These are phyloP conservation scores for Colletotrichum shisoi DNA, from an alignment of 2,329 filamentous ascomycete genomes.

Conservation along the genomic window DNA sequence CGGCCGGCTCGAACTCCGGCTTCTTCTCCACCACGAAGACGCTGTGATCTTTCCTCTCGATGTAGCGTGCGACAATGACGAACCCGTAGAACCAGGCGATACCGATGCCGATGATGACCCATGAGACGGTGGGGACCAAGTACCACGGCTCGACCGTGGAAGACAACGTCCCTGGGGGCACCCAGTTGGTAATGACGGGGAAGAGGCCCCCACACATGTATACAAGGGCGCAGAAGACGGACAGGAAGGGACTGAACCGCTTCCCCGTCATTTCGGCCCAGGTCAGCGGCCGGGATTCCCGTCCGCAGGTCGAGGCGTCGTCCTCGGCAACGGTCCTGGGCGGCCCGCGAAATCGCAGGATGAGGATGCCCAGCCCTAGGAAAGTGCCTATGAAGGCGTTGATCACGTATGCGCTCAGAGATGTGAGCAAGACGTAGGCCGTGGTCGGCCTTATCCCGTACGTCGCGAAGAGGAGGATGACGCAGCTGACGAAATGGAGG, in stretches of 20 bases:
- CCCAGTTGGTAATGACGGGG: constrained; percentile 48
- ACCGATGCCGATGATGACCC: constrained; percentile 45
- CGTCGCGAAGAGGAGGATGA: constrained; percentile 49
- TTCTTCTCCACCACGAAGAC: constrained; percentile 49
- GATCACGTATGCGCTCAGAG: constrained; percentile 48
- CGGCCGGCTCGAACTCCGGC: constrained; percentile 47
- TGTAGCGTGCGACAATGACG: constrained; percentile 44
- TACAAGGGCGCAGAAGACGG: constrained; percentile 45
- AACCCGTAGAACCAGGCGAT: constrained; percentile 49
- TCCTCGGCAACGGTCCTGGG: constrained; percentile 41
- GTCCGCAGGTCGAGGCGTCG: constrained; percentile 18
- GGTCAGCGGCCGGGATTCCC: constrained; percentile 38
- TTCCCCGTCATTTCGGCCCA: constrained; percentile 48
- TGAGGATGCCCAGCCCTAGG: constrained; percentile 49
- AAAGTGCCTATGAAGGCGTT: constrained; percentile 49
- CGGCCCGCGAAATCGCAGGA: constrained; percentile 48
- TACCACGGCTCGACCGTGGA: constrained; percentile 43
- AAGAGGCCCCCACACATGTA: constrained; percentile 48
- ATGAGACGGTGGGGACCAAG: constrained; percentile 47
- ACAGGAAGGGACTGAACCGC: constrained; percentile 46
- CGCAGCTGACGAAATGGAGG: constrained; percentile 47
- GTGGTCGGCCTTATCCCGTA: constrained; percentile 42
- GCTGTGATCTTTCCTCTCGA: constrained; percentile 45
- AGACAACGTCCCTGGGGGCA: constrained; percentile 41
- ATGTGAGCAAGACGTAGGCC: constrained; percentile 47